Evolutionary conservation across 2,329 filamentous ascomycete genomes (phyloP), one percentile per base, ranked within the genome.

Genomic region (Albophoma yamanashiensis): DNA sequence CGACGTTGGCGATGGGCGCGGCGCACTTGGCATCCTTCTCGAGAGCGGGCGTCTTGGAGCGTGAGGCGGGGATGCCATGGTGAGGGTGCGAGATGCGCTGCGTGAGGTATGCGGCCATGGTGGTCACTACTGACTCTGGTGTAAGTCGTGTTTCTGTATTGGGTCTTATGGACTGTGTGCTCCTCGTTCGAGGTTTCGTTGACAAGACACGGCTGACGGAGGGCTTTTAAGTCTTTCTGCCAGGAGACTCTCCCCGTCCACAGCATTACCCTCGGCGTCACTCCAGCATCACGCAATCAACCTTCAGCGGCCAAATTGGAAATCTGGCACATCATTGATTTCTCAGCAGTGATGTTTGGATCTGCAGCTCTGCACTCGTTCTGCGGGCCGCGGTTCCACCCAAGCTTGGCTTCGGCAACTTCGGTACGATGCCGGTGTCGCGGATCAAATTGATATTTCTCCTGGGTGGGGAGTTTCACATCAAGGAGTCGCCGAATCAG

Each of bases 21-120:
- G 60, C 55, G 58, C 65, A 66, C 47, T 69, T 69, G 25, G 61
- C 62, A 0, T 59, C 47, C 50, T 69, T 67, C 5, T 64, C 67
- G 0, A 58, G 58, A 0, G 58, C 62, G 0, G 68, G 68, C 3
- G 66, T 69, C 58, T 63, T 61, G 8, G 67, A 52, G 1, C 68
- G 59, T 0, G 68, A 67, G 0, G 68, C 65, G 31, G 68, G 55
- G 45, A 70, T 65, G 42, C 68, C 66, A 50, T 70, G 65, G 40
- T 70, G 68, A 56, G 68, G 66, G 50, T 69, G 66, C 27, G 15
- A 50, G 53, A 70, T 65, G 40, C 68, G 63, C 39, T 66, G 64
- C 38, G 65, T 65, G 56, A 68, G 62, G 40, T 70, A 69, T 25
- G 68, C 68, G 12, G 68, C 65, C 68, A 70, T 70, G 42, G 15